Evolutionary conservation across 2,329 filamentous ascomycete species (phyloP), one percentile per base, ranked within the genome.

Genomic region (Didymosphaeria variabile): DNA sequence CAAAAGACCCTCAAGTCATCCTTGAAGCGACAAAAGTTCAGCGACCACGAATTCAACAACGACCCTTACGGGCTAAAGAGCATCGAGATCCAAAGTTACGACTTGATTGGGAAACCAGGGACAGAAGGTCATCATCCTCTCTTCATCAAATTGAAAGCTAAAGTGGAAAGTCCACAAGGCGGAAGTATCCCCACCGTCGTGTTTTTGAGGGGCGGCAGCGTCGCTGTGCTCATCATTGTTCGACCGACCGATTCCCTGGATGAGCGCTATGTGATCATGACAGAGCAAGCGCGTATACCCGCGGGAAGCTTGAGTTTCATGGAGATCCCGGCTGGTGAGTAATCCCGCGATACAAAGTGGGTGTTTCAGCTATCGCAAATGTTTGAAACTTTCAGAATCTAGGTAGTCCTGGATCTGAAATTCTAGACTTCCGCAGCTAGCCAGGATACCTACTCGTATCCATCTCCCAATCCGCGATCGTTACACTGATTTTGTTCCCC

Each of bases 131-230:
- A 40, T 2, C 36, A 12, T 12, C 36, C 36, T 17, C 36, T 40
- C 36, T 87, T 87, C 64, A 63, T 86, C 36, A 87, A 86, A 63
- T 63, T 86, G 36, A 81, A 80, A 60, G 82, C 83, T 1, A 76
- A 82, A 8, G 79, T 87, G 12, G 47, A 50, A 31, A 50, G 19
- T 13, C 8, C 21, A 21, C n/a, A 17, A 26, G 47, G 26, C 21
- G 26, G 32, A 10, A n/a, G 12, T 10, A 26, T 50, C 15, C 47
- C 47, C 7, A 23, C 84, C 4, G 81, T 82, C 46, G 80, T 85
- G 4, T 86, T 86, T 64, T 70, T 87, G 59, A 76, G 85, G 52
- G 85, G 85, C 15, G 85, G 84, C 9, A 85, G 83, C 74, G 83
- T 87, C 3, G 84, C 79, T 8, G 84, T 87, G 77, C 70, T 87